Base-by-base conservation (phyloP, 345 rosid genomes). In the Psidium guajava region DNA sequence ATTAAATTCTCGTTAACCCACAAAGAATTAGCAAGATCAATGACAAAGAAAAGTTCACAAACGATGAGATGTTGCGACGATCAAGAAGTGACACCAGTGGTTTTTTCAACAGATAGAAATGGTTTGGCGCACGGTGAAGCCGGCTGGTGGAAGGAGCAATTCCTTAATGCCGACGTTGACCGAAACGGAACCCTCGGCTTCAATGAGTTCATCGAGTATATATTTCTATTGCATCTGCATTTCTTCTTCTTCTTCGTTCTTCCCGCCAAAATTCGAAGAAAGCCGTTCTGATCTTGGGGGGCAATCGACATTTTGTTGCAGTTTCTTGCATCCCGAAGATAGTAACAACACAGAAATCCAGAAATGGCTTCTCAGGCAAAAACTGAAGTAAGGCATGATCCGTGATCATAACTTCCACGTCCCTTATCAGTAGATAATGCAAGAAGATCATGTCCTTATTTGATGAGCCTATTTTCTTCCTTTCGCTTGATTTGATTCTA, bases 301-400 rank as follows among this genome's bases (percentile, higher is more conserved):
- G 15, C 10, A 64, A 40, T n/a, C 7, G 14, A 36, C 44, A 49
- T 12, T 82, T 28, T 75, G 52, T 57, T 87, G 85, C 92, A 94
- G 97, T 84, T 93, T 95, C 91, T 89, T 94, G 88, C 92, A 95
- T 47, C 97, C 98, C 4, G 96, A 93, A 90, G 95, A 93, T 54
- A 92, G 96, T 54, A 86, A 89, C 87, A 93, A 91, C 86, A 88
- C 86, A 53, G 89, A 85, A 53, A 90, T 91, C 86, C 93, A 91
- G 80, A 91, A 85, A 89, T 93, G 96, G 97, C 75, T 93, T 57
- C 69, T 92, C 84, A 55, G 52, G 44, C 95, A 92, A 83, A 89
- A 93, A 81, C 87, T 92, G 27, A 91, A 86, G 95, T 94, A 86
- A 88, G 93, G 81, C 55, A 54, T 50, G 53, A 22, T 21, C 51